phyloP scores from a whole-genome alignment of 2,329 filamentous ascomycete species.

The Xylaria sp. region DNA sequence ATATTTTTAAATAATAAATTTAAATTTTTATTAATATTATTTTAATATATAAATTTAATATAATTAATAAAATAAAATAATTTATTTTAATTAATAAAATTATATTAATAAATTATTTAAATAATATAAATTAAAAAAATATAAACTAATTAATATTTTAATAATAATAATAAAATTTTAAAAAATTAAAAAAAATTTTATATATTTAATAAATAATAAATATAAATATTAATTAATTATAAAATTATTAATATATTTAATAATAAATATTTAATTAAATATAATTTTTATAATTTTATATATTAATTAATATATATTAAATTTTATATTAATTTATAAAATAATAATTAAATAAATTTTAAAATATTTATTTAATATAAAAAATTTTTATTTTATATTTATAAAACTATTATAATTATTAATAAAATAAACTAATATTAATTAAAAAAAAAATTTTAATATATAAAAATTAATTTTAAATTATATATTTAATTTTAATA shows the following conservation, averaged over 20 bases:
- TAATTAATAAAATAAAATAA: conserved; percentile 9
- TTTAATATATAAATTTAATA: conserved; percentile 16
- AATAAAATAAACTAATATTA: conserved; percentile 9
- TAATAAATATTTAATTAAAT: conserved; percentile 9
- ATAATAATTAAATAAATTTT: conserved; percentile 5
- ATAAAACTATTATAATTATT: background rate
- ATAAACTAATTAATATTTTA: conserved; percentile 9
- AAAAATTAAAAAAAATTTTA: conserved; percentile 14
- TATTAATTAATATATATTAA: conserved; percentile 3
- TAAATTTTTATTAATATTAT: conserved; percentile 15
- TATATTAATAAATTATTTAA: conserved; percentile 25
- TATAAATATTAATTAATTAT: conserved; percentile 18
- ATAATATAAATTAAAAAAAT: conserved; percentile 6
- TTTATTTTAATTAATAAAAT: conserved; percentile 26
- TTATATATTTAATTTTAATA: conserved; percentile 3
- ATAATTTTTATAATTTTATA: background rate
- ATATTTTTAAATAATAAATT: conserved; percentile 18
- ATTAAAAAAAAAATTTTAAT: conserved; percentile 5
- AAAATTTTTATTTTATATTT: conserved; percentile 14
- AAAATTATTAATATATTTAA: conserved; percentile 24
- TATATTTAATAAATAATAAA: conserved; percentile 13
- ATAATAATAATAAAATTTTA: conserved; percentile 22
- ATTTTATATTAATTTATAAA: conserved; percentile 17
- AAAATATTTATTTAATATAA: conserved; percentile 2
- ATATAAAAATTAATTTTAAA: background rate